Evolutionary conservation across 176 grass and related monocot genomes (phyloP), one percentile per base, ranked within the genome.

Genomic region (Oryza brachyantha): DNA sequence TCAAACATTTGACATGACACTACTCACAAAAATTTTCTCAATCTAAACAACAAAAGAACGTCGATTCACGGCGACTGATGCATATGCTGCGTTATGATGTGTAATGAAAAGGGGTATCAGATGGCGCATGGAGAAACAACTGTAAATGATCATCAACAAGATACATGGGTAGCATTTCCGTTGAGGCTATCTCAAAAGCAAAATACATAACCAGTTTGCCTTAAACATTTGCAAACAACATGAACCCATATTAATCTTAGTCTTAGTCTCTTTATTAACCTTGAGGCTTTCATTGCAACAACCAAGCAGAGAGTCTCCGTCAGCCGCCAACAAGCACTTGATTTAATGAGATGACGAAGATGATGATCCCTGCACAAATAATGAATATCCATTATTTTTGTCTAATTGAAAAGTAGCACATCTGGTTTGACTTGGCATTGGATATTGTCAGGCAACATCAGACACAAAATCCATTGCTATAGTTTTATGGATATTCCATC

Each of bases 211-310:
- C 14, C 35, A 60, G 43, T 87, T 72, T 78, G 73, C 45, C 58
- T 74, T 57, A 45, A 72, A 72, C 45, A 22, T 28, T 25, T 22
- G 35, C 27, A 60, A 69, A 86, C 24, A 86, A 63, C 71, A 81
- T 8, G 34, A 35, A 17, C 72, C 58, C 74, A 17, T 78, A 22
- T 74, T 74, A 58, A 12, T 40, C 31, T 75, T 32, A 71, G 9
- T n/a, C n/a, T n/a, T n/a, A 7, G n/a, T 41, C 21, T 36, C 22
- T 87, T 87, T 87, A 87, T 87, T 87, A 72, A 72, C 45, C 8
- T 55, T 46, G 58, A 34, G 19, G 38, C 59, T 83, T 60, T 22
- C 16, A 8, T 27, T 57, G 66, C 7, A 65, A 77, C 58, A 82
- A 24, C 28, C 21, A 28, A 59, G 28, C 48, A 80, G 32, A 5